Evolutionary conservation across 2,329 filamentous ascomycete species (phyloP).

Genomic region (Phaeomoniella chlamydospora): DNA sequence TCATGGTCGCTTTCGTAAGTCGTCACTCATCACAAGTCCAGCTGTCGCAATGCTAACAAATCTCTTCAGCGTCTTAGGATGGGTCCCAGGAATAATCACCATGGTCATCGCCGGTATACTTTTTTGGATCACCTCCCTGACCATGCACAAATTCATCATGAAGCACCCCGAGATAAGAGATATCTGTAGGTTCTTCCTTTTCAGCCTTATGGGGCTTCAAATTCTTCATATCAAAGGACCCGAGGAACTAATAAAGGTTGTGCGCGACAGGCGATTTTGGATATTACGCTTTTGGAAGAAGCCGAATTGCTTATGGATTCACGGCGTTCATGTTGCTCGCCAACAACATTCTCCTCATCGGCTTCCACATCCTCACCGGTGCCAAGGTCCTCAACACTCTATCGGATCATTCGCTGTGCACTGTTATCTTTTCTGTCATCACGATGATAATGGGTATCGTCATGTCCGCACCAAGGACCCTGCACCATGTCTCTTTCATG

Average conservation of each 20-base stretch:
- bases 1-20: constrained; percentile 33
- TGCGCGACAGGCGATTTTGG: no score
- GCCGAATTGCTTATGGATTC: constrained; percentile 28
- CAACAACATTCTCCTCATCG: constrained; percentile 37
- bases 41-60: constrained; percentile 1
- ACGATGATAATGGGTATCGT: constrained; percentile 30
- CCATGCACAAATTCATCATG: constrained; percentile 39
- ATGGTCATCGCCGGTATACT: constrained; percentile 29
- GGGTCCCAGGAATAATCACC: constrained; percentile 31
- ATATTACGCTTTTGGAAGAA: constrained; percentile 31
- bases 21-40: neutral
- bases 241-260: no score
- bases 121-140: constrained; percentile 36
- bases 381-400: constrained; percentile 35
- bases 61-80: constrained; percentile 23
- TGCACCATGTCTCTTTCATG: constrained; percentile 35
- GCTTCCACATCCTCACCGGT: constrained; percentile 35
- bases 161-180: constrained; percentile 34
- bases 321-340: constrained; percentile 32
- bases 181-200: constrained; percentile 30
- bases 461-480: constrained; percentile 29
- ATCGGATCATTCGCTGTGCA: constrained; percentile 33
- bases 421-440: constrained; percentile 33
- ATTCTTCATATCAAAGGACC: no score
- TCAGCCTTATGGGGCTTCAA: neutral